Evolutionary conservation across 163 green algal species (phyloP).

Genomic region (Scenedesmus sp.): DNA sequence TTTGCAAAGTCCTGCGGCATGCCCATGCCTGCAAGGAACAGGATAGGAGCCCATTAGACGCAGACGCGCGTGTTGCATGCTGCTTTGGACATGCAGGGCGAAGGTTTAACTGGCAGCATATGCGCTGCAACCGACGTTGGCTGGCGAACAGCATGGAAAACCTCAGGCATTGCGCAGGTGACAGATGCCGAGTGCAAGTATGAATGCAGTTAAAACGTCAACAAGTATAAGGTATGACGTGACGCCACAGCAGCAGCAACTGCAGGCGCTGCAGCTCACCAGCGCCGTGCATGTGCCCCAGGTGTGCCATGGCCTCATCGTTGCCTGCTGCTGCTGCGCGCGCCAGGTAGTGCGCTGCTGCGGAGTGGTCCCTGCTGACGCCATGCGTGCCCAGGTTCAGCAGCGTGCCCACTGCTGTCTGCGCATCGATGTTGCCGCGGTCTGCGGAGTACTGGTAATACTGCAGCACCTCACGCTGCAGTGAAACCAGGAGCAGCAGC

Average conservation of each 20-base stretch:
- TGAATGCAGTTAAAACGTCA: neutral
- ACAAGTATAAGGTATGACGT: too few species aligned
- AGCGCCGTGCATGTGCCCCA: conserved; percentile 91
- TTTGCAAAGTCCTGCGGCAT: conserved; percentile 54
- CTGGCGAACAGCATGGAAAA: neutral
- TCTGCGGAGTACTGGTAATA: conserved; percentile 96
- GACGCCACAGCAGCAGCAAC: neutral
- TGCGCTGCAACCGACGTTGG: too few species aligned
- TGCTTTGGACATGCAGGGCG: too few species aligned
- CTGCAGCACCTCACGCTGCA: conserved; percentile 88
- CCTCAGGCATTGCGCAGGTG: too few species aligned
- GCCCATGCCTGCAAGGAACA: conserved; percentile 26
- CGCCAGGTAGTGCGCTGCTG: conserved; percentile 82
- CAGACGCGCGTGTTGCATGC: too few species aligned
- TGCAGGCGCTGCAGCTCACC: conserved; percentile 35
- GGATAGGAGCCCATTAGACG: too few species aligned
- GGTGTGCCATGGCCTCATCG: conserved; percentile 84
- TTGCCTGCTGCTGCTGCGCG: conserved; percentile 82
- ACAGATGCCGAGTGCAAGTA: neutral
- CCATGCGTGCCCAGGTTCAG: conserved; percentile 74
- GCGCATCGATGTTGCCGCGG: conserved; percentile 90
- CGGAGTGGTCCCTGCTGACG: conserved; percentile 60
- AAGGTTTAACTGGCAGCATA: too few species aligned
- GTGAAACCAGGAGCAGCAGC: neutral
- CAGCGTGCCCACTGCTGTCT: conserved; percentile 48